phyloP scores from a whole-genome alignment of 2,329 filamentous ascomycete genomes.

The Aspergillus quadricinctus region DNA sequence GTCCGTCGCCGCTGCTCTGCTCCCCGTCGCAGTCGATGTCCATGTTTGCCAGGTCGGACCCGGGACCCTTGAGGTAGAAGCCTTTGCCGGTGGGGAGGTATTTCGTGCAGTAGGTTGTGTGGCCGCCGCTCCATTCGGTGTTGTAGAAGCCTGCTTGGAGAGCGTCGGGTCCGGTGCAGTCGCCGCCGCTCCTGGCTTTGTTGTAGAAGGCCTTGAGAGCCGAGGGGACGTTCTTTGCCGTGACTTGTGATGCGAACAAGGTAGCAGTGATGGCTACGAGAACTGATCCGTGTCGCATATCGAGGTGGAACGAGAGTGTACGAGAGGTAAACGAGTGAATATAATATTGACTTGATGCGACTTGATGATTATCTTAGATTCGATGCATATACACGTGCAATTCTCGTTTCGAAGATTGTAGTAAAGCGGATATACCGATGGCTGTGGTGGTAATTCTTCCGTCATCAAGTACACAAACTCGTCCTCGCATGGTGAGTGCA shows the following conservation, averaged over 20 bases:
- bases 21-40: slow-evolving; percentile 16
- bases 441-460: not conserved
- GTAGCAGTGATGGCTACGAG: not conserved
- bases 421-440: too few species aligned
- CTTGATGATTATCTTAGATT: too few species aligned
- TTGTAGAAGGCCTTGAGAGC: slow-evolving; percentile 13
- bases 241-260: not conserved
- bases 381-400: too few species aligned
- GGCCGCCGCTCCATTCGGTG: slow-evolving; percentile 4
- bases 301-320: not conserved
- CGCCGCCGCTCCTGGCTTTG: slow-evolving; percentile 5
- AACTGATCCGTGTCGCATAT: not conserved
- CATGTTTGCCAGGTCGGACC: slow-evolving; percentile 9
- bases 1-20: not conserved
- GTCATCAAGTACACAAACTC: not conserved
- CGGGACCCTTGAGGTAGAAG: slow-evolving; percentile 9
- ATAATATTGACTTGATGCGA: not conserved
- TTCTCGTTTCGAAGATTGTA: too few species aligned
- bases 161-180: slow-evolving; percentile 5
- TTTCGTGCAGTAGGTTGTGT: slow-evolving; percentile 11
- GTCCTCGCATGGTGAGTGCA: not conserved
- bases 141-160: slow-evolving; percentile 10
- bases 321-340: not conserved
- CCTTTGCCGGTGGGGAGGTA: slow-evolving; percentile 3
- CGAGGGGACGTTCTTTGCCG: slow-evolving; percentile 7